Base-by-base conservation (phyloP, 2,329 filamentous ascomycete species). In the Sordariomycetes sp. region DNA sequence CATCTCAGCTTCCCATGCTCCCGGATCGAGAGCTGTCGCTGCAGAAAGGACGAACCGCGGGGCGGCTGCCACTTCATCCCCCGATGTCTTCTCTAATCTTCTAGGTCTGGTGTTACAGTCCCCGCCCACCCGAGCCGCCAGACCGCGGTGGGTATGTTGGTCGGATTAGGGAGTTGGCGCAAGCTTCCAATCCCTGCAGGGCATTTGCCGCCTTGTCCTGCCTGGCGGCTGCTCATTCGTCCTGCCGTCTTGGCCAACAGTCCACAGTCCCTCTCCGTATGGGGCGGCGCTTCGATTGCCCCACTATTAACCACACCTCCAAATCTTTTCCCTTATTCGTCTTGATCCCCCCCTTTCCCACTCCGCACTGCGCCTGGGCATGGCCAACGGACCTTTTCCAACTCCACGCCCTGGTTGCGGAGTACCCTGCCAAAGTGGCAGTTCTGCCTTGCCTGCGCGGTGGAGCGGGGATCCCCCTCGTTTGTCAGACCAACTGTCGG, bases 151-250 rank as follows among this genome's bases (percentile, higher is more conserved):
- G 54, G 28, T 25, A 24, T 16, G n/a, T 18, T 24, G 53, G 54
- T 24, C 54, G 54, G 34, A 14, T 37, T 57, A 22, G 25, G 16
- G 25, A 34, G 18, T 22, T 18, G 25, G 37, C 16, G 34, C 20
- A 16, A 48, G 24, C 55, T 16, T 50, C 55, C 55, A 57, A 57
- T 57, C 43, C 34, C 25, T 25, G n/a, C 28, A 5, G 5, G n/a
- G 50, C 14, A 32, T 57, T 57, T 57, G 25, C 55, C 55, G 55
- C 55, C 43, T 18, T 37, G 25, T 28, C 55, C 55, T 37, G 20
- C 25, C 24, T n/a, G 24, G 35, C 20, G 22, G 24, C 54, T 28
- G 22, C 25, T 37, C 54, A 20, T 55, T 43, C 54, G 25, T 24
- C 20, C 22, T 50, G n/a, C 46, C 46, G 46, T 50, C 46, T 50